Evolutionary conservation across 176 grass and related monocot genomes (phyloP).

Genomic region (Cenchrus purpureus): DNA sequence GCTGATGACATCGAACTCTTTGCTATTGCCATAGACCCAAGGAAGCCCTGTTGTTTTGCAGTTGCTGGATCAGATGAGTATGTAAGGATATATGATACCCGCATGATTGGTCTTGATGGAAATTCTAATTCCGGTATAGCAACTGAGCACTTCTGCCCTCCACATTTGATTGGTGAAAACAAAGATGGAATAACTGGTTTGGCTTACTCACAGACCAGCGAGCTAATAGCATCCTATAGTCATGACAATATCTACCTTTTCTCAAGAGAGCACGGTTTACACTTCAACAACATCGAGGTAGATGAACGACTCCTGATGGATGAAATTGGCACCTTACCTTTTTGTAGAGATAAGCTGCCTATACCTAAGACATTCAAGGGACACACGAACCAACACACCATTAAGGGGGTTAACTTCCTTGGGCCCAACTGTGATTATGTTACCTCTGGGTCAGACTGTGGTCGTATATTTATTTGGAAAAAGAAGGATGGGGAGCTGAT

Average conservation of each 20-base stretch:
- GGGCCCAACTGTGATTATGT: conserved; percentile 85
- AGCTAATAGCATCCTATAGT: conserved; percentile 73
- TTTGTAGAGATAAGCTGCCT: conserved; percentile 33
- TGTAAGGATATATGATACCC: conserved; percentile 65
- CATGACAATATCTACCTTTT: conserved; percentile 77
- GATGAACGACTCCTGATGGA: conserved; percentile 12
- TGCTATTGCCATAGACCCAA: conserved; percentile 72
- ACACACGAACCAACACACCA: conserved; percentile 53
- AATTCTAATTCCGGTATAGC: conserved; percentile 42
- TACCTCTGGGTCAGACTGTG: conserved; percentile 79
- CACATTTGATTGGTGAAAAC: conserved; percentile 32
- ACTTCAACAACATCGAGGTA: conserved; percentile 45
- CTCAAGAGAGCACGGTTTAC: conserved; percentile 57
- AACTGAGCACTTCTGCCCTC: conserved; percentile 54
- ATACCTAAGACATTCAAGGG: conserved; percentile 49
- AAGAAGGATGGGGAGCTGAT: conserved; percentile 69
- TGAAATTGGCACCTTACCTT: conserved; percentile 24
- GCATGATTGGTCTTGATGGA: conserved; percentile 55
- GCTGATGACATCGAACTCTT: conserved; percentile 28
- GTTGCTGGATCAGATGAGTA: conserved; percentile 66
- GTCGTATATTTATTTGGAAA: conserved; percentile 76
- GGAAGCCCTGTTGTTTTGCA: conserved; percentile 57
- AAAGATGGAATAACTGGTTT: conserved; percentile 70
- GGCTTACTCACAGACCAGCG: conserved; percentile 68
- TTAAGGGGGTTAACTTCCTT: conserved; percentile 79